Evolutionary conservation across 164 flowering plant genomes (phyloP), one percentile per base, ranked within the genome.

Genomic region (Echeveria elegans): DNA sequence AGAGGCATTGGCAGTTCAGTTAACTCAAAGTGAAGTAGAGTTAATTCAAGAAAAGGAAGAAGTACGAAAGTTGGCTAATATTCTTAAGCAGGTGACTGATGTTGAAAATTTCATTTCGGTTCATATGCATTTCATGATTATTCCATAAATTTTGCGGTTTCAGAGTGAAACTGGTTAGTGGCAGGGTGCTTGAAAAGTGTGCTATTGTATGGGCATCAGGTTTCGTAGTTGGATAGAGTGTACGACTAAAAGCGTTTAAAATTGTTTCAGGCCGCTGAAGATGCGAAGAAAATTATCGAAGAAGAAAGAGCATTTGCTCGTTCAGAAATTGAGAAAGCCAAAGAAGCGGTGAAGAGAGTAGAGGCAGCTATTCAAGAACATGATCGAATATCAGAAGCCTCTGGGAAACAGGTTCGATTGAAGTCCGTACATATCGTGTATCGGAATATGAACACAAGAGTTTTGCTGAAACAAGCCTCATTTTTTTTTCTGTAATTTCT

Each of bases 1-100:
- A 64, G 88, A 86, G 66, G 87, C 88, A 73, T 77, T 86, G 76
- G 92, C 92, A 65, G 87, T 86, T 23, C 82, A 86, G 74, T 74
- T 86, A 72, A 85, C 92, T 67, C 92, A 86, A 67, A 77, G 80
- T 7, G 92, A 86, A 77, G 92, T 88, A 59, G 92, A 86, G 63
- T 64, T 86, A 41, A 83, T 86, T 75, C 92, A 86, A 74, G 88
- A 86, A 76, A 86, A 83, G 70, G 83, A 80, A 72, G 88, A 86
- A 81, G 92, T 85, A 76, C 85, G 82, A 74, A 85, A 83, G 73
- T 81, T 86, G 6, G 83, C 78, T 14, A 82, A 71, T 78, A 85
- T 85, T 73, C 87, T 86, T 61, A 86, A 86, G 68, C 92, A 86
- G 87, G 88, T 84, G 11, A 61, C 63, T 9, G 48, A 5, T 6